A percentile compares a stretch with the other conserved stretches of the same genome.
Conservation (phyloP, 768 basidiomycete genomes). For the Ramaria rubella region DNA sequence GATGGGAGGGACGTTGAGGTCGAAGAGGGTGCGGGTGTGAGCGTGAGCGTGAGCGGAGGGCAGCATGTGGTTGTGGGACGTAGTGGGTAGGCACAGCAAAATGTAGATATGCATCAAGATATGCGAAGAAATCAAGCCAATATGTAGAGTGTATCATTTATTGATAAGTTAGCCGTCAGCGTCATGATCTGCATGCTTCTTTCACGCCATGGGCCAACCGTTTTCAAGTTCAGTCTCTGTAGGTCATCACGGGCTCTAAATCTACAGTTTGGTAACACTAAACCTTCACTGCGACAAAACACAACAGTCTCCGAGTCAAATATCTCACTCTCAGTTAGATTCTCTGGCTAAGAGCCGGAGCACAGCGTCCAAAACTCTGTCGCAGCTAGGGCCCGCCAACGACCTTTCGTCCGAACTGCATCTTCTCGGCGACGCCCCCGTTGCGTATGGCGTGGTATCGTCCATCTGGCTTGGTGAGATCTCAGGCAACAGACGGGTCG, state of each 20-base stretch:
- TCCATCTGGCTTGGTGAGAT: conserved; percentile 10
- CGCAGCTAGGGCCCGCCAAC: no score
- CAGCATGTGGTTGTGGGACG: no score
- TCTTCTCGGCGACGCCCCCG: conserved; percentile 6
- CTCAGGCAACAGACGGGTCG: background rate
- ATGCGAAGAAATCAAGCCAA: no score
- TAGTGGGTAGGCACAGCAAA: no score
- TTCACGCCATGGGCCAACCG: background rate
- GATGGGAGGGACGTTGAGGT: background rate
- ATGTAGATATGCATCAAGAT: no score
- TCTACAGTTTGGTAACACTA: background rate
- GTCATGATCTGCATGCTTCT: no score
- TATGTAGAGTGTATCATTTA: no score
- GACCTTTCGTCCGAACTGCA: conserved; percentile 5
- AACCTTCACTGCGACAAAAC: background rate
- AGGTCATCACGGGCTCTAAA: background rate
- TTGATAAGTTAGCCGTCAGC: no score
- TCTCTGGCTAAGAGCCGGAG: background rate
- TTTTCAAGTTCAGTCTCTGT: background rate
- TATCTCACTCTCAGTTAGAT: background rate
- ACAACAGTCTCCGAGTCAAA: background rate
- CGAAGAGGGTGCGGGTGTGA: no score
- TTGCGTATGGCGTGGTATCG: background rate
- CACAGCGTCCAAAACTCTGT: background rate
- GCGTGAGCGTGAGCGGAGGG: no score